phyloP scores from a whole-genome alignment of 805 yeast species.

The Zygosaccharomyces bailii region DNA sequence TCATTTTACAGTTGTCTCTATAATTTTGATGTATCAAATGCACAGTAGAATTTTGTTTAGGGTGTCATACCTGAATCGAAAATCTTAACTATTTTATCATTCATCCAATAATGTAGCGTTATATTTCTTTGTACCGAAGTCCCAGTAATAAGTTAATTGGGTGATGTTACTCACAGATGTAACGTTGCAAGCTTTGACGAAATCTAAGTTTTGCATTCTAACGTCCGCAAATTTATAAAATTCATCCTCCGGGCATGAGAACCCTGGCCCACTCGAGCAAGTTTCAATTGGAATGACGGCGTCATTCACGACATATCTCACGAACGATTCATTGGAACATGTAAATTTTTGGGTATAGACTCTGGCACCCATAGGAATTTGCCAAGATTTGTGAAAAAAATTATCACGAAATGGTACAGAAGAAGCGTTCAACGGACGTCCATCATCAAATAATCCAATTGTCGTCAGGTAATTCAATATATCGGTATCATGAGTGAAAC shows the following conservation, averaged over 20 bases:
- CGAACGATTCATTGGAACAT: slow-evolving; percentile 42
- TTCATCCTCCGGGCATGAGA: slow-evolving; percentile 41
- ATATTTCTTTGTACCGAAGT: slow-evolving; percentile 18
- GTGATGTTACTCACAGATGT: slow-evolving; percentile 20
- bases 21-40: no score
- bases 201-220: slow-evolving; percentile 33
- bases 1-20: no score
- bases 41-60: no score
- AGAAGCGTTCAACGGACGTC: slow-evolving; percentile 42
- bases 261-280: slow-evolving; percentile 55
- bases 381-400: slow-evolving; percentile 46
- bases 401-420: slow-evolving; percentile 43
- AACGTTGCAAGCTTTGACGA: slow-evolving; percentile 34
- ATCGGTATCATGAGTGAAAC: slow-evolving; percentile 74
- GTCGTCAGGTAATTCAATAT: slow-evolving; percentile 60
- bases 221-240: slow-evolving; percentile 34
- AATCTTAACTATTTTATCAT: background rate
- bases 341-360: slow-evolving; percentile 47
- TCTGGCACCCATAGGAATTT: slow-evolving; percentile 58
- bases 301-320: slow-evolving; percentile 50
- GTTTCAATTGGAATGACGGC: slow-evolving; percentile 50
- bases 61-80: background rate
- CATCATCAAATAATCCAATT: slow-evolving; percentile 48
- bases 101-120: slow-evolving; percentile 17
- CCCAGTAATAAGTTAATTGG: slow-evolving; percentile 27